Percentiles rank a stretch among this genome's conserved stretches.
Evolutionary conservation across 805 yeast species (phyloP).

Genomic region (Barnettozyma californica): DNA sequence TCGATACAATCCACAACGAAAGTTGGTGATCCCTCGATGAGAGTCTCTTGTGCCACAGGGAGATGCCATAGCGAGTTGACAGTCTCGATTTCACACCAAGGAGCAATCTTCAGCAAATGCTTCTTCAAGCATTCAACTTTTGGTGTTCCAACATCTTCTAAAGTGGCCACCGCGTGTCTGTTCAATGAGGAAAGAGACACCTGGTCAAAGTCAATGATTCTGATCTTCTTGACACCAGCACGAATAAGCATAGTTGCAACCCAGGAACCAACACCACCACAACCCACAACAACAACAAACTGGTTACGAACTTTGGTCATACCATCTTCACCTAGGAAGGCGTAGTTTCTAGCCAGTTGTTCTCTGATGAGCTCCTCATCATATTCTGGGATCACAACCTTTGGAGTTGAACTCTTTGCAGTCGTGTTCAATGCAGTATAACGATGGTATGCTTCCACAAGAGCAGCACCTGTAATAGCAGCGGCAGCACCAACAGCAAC

Average conservation of each 20-base stretch:
- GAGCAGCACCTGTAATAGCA: constrained; percentile 11
- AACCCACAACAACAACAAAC: constrained; percentile 78
- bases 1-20: constrained; percentile 94
- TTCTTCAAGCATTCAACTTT: constrained; percentile 75
- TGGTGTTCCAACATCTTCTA: constrained; percentile 86
- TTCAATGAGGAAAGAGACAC: constrained; percentile 88
- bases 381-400: constrained; percentile 22
- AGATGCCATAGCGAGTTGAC: constrained; percentile 72
- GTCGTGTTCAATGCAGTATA: constrained; percentile 5
- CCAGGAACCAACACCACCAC: constrained; percentile 99
- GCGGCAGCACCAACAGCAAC: constrained; percentile 4
- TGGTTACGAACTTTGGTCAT: constrained; percentile 66
- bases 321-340: constrained; percentile 85
- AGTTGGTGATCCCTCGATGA: constrained; percentile 55
- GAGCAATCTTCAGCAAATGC: constrained; percentile 73
- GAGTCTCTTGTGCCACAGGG: constrained; percentile 56
- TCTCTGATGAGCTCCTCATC: constrained; percentile 77
- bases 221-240: constrained; percentile 76
- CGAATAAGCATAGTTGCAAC: constrained; percentile 86
- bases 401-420: background rate
- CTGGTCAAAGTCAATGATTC: constrained; percentile 93
- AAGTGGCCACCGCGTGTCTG: constrained; percentile 91
- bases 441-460: constrained; percentile 17
- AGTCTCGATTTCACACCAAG: constrained; percentile 88
- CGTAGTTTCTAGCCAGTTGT: constrained; percentile 90